Evolutionary conservation across 768 basidiomycete species (phyloP), one percentile per base, ranked within the genome.

Genomic region (Panellus pusillus): DNA sequence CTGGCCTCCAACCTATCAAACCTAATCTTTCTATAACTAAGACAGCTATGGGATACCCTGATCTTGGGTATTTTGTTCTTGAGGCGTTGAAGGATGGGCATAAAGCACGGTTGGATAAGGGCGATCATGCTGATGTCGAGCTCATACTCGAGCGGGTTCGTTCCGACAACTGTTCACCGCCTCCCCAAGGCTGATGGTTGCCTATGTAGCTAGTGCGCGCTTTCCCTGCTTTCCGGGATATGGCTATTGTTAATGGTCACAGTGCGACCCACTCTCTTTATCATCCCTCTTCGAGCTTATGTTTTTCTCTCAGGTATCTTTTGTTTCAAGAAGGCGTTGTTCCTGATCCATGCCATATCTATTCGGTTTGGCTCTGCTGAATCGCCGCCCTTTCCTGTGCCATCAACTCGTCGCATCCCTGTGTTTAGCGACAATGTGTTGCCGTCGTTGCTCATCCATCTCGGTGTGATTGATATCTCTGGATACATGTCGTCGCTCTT

Each of bases 321-420:
- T 70, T 83, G 90, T 65, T 91, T 93, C 79, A 93, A 93, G 70
- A 96, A 94, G 65, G 91, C 89, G 2, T 73, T 96, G 29, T 91
- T 92, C 69, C 79, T 94, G 47, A 74, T 93, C 47, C 82, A 90
- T 57, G 84, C 83, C 20, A 70, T 94, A 46, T 71, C 68, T 20
- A 67, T 86, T 40, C 84, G 89, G 41, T 93, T 93, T 72, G 79
- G 80, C 44, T 70, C 79, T 7, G 65, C 73, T 40, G 69, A 77
- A 11, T 73, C 79, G 3, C 67, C 78, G 17, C 76, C 82, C 12
- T 84, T 91, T 62, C 82, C 83, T 24, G 68, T 89, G 14, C 88
- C 86, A 40, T 73, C 76, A 45, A 87, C 84, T 3, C 68, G 68
- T 20, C 70, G 73, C 49, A 69, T 84, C 41, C 89, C 90, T 9